A percentile compares a stretch with the other conserved stretches of the same genome.
Conservation (phyloP, 2,329 filamentous ascomycete genomes). For the Paecilomyces fulvus region DNA sequence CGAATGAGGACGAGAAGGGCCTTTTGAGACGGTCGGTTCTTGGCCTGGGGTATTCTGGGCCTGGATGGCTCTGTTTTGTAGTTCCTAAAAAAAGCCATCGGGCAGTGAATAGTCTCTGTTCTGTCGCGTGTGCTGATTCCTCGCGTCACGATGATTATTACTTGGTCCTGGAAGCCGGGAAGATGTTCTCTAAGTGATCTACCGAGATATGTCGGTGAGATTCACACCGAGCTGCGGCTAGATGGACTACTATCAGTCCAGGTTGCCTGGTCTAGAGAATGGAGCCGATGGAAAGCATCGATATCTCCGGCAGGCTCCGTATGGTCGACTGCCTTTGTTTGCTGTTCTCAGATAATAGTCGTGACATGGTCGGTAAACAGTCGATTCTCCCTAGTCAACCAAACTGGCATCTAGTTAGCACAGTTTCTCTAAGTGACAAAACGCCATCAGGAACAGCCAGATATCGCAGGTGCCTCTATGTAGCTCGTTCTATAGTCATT, state of each 20-base stretch:
- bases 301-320: not conserved
- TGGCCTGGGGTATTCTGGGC: not conserved
- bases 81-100: not conserved
- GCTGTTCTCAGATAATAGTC: not conserved
- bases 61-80: not conserved
- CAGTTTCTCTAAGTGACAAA: too few species aligned
- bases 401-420: too few species aligned
- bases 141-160: not conserved
- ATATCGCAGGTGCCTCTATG: too few species aligned
- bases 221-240: not conserved
- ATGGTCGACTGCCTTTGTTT: not conserved
- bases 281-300: not conserved
- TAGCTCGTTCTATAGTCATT: too few species aligned
- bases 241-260: not conserved
- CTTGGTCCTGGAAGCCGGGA: not conserved
- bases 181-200: not conserved
- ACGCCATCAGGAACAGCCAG: too few species aligned
- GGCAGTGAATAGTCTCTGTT: not conserved
- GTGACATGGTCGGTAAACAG: too few species aligned
- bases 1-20: not conserved
- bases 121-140: not conserved
- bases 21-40: not conserved
- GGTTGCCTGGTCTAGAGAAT: not conserved
- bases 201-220: not conserved
- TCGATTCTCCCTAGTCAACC: too few species aligned